Evolutionary conservation across 2,329 filamentous ascomycete species (phyloP).

Genomic region (Rhynchosporium secalis): DNA sequence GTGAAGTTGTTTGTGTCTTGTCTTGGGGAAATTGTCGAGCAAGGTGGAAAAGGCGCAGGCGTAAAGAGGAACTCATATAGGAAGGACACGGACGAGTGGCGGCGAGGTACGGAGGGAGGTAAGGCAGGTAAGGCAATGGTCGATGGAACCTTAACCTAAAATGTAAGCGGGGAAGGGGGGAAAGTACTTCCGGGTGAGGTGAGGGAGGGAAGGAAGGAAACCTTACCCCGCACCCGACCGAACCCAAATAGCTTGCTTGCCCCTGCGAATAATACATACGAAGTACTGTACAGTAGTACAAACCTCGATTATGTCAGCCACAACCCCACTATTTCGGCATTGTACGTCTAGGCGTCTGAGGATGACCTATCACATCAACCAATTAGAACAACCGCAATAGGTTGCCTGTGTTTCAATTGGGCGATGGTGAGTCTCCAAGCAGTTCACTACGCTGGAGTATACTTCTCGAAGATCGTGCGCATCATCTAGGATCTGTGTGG

Average conservation of each 20-base stretch:
- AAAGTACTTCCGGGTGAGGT: slow-evolving; percentile 6
- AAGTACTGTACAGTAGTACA: too few species aligned
- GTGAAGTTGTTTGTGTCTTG: background rate
- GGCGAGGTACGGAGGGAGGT: slow-evolving; percentile 1
- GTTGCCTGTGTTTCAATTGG: background rate
- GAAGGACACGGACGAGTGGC: too few species aligned
- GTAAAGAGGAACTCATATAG: background rate
- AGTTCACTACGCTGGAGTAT: background rate
- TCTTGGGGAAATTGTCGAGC: background rate
- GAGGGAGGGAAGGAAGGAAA: background rate
- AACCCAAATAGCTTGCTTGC: background rate
- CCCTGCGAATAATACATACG: too few species aligned
- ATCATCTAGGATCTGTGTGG: slow-evolving; percentile 5
- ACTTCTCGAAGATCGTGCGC: background rate
- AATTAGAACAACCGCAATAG: background rate
- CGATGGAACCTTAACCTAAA: too few species aligned
- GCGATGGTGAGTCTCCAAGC: background rate
- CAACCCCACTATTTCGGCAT: background rate
- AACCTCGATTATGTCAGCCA: slow-evolving; percentile 3
- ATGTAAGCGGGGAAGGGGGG: background rate
- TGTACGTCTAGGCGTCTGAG: slow-evolving; percentile 7
- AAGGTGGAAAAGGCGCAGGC: background rate
- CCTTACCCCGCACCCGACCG: slow-evolving; percentile 4
- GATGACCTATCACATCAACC: slow-evolving; percentile 1
- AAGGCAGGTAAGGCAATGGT: background rate